Evolutionary conservation across 352 stramenopile genomes (phyloP), one percentile per base, ranked within the genome.

Genomic region (Achlya hypogyna): DNA sequence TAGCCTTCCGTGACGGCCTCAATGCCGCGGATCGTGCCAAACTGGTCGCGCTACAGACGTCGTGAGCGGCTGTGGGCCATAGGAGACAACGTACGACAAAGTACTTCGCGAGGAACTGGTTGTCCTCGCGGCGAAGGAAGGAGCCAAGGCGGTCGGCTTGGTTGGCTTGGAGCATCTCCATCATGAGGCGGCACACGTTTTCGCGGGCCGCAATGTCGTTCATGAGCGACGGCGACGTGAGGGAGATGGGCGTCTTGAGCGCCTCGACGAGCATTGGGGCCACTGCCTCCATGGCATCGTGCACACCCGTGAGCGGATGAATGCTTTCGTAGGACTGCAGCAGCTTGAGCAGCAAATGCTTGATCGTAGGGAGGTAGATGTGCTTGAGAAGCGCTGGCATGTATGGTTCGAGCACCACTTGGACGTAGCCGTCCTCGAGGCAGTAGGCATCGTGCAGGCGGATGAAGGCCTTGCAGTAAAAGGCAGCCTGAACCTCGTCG

Each of bases 1-100:
- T 94, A 94, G n/a, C 86, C 86, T 67, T 94, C 83, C 0, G 83
- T 91, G 79, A 94, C 91, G 1, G 79, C 88, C 60, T 94, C 86
- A 40, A 94, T 92, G 58, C 86, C 86, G 25, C 86, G 83, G 63
- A 94, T 94, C 20, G 86, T 94, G 49, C 86, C 86, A 62, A 94
- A 94, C 74, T 94, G 86, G 62, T 94, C 86, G 16, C 86, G 80
- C 47, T 67, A 67, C 8, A 32, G 25, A 58, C 23, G 3, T 29
- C 40, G 54, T 58, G 10, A 51, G n/a, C 18, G 10, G 28, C 29
- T 16, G 6, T 54, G 29, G 6, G 23, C 23, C 5, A 62, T 27
- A 42, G 12, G 14, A n/a, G 5, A 16, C 5, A 28, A 42, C 60
- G 38, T 58, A 67, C 60, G 27, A 94, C 86, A 72, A 94, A 94